Base-by-base conservation (phyloP, 1,284 basidiomycete genomes). In the Waitea zeae region DNA sequence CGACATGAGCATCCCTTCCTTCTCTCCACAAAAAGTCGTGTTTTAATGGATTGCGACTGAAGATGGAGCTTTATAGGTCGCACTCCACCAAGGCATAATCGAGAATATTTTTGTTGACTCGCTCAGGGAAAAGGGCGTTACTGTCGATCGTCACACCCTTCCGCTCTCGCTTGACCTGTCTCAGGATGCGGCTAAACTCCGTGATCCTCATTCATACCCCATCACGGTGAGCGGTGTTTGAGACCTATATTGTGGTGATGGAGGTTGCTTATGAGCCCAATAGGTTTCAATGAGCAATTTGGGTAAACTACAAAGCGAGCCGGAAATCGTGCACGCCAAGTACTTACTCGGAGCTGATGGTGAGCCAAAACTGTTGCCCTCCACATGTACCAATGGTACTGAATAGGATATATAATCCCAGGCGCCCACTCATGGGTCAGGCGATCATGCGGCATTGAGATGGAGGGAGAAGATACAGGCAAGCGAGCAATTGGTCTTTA, bases 401-500 rank as follows among this genome's bases (percentile, higher is more conserved):
- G n/a, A n/a, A n/a, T n/a, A n/a, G n/a, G n/a, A n/a, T n/a, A n/a
- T 26, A 9, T 26, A 26, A n/a, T 9, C 27, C 22, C 38, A 46
- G 75, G 77, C n/a, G 82, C 81, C 0, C 81, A 86, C 52, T 83
- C 79, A 2, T 87, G 80, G 81, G 77, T 83, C 5, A 64, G 82
- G 19, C 75, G 75, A 41, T 44, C 58, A 2, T 54, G 83, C n/a
- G 64, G 64, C 3, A 75, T 86, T 30, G 48, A 61, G 2, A 77
- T 86, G 75, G 69, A 81, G 40, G 83, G 83, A 13, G 79, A 83
- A 47, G 74, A 79, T 44, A 77, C 78, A 3, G 62, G 67, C 64
- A 29, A 9, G 9, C 7, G n/a, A 26, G n/a, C 7, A 9, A 9
- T 26, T 26, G 9, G 9, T n/a, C n/a, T n/a, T n/a, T n/a, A n/a